phyloP scores from a whole-genome alignment of 305 asterid genomes.

The Fraxinus nigra region DNA sequence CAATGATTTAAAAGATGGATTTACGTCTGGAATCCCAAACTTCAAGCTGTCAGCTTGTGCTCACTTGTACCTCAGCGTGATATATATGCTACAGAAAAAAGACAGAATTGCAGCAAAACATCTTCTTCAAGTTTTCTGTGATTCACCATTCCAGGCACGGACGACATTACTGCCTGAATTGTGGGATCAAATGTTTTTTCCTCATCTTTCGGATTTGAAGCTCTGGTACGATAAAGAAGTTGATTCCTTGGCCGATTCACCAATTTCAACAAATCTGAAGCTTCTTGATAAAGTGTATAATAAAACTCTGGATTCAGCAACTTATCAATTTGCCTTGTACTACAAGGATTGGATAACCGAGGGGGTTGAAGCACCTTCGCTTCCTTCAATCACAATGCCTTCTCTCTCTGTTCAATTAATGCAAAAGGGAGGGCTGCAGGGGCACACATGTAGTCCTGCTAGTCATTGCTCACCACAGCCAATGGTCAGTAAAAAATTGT shows the following conservation, averaged over 20 bases:
- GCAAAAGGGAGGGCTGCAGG: slow-evolving; percentile 34
- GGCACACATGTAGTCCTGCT: slow-evolving; percentile 45
- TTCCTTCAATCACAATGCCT: slow-evolving; percentile 56
- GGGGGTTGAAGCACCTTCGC: slow-evolving; percentile 54
- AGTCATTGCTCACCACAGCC: slow-evolving; percentile 50
- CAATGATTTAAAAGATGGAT: slow-evolving; percentile 47
- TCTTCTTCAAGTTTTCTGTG: slow-evolving; percentile 66
- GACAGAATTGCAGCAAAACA: slow-evolving; percentile 65
- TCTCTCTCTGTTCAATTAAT: slow-evolving; percentile 28
- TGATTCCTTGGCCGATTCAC: slow-evolving; percentile 31
- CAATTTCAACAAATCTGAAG: slow-evolving; percentile 31
- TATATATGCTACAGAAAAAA: slow-evolving; percentile 61
- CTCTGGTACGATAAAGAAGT: slow-evolving; percentile 55
- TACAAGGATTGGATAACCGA: slow-evolving; percentile 78
- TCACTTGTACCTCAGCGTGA: slow-evolving; percentile 75
- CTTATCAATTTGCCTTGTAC: slow-evolving; percentile 57
- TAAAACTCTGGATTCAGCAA: slow-evolving; percentile 58
- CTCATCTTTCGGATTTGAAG: slow-evolving; percentile 58
- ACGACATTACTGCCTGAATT: slow-evolving; percentile 52
- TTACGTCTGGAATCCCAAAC: slow-evolving; percentile 65
- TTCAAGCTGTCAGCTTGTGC: slow-evolving; percentile 77
- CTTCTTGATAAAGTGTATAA: slow-evolving; percentile 47
- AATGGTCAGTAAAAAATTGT: slow-evolving; percentile 66
- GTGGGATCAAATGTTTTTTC: slow-evolving; percentile 64
- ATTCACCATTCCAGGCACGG: slow-evolving; percentile 69